These are phyloP conservation scores for Prototheca wickerhamii DNA, from an alignment of 163 green algal species.

Conservation along the genomic window DNA sequence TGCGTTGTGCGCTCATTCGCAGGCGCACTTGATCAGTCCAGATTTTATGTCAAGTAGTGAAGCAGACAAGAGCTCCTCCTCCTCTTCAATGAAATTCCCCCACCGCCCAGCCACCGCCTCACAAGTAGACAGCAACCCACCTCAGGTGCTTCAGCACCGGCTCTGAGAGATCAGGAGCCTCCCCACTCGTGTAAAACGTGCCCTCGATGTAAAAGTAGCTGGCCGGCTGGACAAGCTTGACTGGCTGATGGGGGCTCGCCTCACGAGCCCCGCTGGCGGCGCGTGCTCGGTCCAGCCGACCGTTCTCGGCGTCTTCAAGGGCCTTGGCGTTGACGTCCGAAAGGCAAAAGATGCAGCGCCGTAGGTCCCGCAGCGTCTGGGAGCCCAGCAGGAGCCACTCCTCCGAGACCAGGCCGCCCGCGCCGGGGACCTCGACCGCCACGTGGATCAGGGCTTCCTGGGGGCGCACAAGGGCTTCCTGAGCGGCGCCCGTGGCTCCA, in stretches of 20 bases:
- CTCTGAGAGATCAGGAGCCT: conserved; percentile 25
- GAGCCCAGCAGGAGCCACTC: conserved; percentile 3
- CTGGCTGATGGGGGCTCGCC: not conserved
- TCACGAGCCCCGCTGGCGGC: not conserved
- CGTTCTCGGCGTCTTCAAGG: conserved; percentile 16
- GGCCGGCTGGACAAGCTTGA: conserved; percentile 2
- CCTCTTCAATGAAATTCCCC: not conserved
- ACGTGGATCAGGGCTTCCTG: not conserved
- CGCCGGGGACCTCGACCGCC: not conserved
- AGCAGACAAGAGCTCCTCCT: too few species aligned
- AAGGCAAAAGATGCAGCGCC: conserved; percentile 32
- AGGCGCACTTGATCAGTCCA: too few species aligned
- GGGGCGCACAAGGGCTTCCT: too few species aligned
- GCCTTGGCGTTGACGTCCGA: conserved; percentile 28
- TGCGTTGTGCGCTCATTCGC: too few species aligned
- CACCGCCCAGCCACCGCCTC: not conserved
- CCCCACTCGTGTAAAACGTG: conserved; percentile 38
- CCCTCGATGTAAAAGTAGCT: conserved; percentile 35
- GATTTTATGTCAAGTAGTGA: too few species aligned
- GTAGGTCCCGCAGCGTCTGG: conserved; percentile 22
- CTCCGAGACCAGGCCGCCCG: not conserved
- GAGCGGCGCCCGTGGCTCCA: too few species aligned
- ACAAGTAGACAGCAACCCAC: not conserved
- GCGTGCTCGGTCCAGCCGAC: too few species aligned
- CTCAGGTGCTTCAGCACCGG: conserved; percentile 20